Evolutionary conservation across 441 rosid genomes (phyloP), one percentile per base, ranked within the genome.

Genomic region (Jatropha multifida): DNA sequence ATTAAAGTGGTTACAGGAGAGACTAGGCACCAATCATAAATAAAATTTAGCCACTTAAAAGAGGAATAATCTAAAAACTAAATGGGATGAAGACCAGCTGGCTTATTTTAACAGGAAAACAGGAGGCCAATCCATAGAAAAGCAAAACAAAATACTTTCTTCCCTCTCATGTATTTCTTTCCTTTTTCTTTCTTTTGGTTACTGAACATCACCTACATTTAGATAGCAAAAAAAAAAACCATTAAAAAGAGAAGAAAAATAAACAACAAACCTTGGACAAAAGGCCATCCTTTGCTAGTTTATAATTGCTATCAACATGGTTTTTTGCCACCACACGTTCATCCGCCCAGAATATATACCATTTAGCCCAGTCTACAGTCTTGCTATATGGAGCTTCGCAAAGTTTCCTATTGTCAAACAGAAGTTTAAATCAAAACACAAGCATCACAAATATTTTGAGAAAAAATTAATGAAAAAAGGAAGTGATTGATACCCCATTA

Each of bases 261-360:
- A 11, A 11, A 14, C 4, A 49, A 15, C 81, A 61, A 77, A 94
- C 98, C 97, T 92, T 91, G 42, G 90, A 89, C 74, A 93, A 84
- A 77, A 94, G 76, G 64, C 74, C 80, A 72, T 91, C 97, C 76
- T 85, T 91, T 67, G 94, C 97, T 32, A 88, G 89, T 90, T 91
- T 94, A 81, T 91, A 94, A 77, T 94, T 90, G 89, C 97, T 91
- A 78, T 92, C 96, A 15, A 84, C 84, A 75, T 92, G 97, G 79
- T 65, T 88, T 85, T 89, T 92, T 3, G 94, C 89, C 46, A 92
- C 97, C 17, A 88, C 93, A 3, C 94, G 91, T 81, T 94, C 97
- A 71, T 91, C 97, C 2, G 85, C 94, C 97, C 93, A 94, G 75
- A 94, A 90, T 69, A 94, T 84, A 77, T 90, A 88, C 96, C 97